Percentiles rank a stretch among this genome's conserved stretches.
Conservation (phyloP, 176 grass and related monocot genomes). For the Tuctoria greenei region DNA sequence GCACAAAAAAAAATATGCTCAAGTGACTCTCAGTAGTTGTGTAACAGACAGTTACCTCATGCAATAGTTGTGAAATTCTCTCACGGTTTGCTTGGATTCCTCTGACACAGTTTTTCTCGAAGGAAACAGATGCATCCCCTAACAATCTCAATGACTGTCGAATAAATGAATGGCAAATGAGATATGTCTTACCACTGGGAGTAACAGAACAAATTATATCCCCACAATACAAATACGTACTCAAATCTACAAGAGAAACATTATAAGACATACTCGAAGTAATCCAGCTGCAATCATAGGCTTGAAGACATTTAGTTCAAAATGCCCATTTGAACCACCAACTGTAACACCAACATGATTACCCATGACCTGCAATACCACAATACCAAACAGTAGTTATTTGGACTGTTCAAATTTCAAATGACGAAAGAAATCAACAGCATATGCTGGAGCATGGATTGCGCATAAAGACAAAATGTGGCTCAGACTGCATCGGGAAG, state of each 20-base stretch:
- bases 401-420: not conserved
- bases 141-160: constrained; percentile 81
- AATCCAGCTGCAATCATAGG: constrained; percentile 89
- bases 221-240: not conserved
- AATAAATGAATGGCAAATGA: constrained; percentile 17
- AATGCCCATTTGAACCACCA: constrained; percentile 90
- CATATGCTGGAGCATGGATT: not conserved
- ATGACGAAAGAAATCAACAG: not conserved
- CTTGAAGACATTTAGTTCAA: constrained; percentile 98
- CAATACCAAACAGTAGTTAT: constrained; percentile 7
- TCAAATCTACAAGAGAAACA: not conserved
- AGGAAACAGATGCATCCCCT: constrained; percentile 86
- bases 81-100: constrained; percentile 92
- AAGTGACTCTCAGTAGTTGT: not conserved
- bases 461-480: not conserved
- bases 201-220: not conserved
- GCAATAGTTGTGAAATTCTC: constrained; percentile 89
- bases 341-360: constrained; percentile 90
- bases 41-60: constrained; percentile 61
- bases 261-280: constrained; percentile 64
- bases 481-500: not conserved
- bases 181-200: constrained; percentile 9
- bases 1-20: constrained; percentile 5
- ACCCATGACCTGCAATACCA: constrained; percentile 75
- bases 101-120: constrained; percentile 94